Evolutionary conservation across 2,329 filamentous ascomycete genomes (phyloP).

Genomic region (Hypoxylon rubiginosum): DNA sequence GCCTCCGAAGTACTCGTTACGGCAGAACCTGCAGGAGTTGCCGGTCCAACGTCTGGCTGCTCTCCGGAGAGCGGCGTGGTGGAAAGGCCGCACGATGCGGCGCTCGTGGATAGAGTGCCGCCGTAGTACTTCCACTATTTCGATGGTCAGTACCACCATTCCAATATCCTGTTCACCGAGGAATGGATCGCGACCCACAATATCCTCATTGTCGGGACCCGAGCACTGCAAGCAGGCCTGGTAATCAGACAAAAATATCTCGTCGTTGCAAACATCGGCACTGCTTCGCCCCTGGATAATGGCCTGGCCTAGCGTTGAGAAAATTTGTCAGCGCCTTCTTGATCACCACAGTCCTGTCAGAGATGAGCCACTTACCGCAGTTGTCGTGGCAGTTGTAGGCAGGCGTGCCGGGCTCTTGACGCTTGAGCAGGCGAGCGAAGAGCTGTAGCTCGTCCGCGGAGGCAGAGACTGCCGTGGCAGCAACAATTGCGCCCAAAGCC

Average conservation of each 20-base stretch:
- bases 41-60: constrained; percentile 40
- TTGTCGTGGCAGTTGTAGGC: constrained; percentile 64
- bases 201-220: constrained; percentile 56
- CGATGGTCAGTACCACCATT: not conserved
- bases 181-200: constrained; percentile 35
- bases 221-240: constrained; percentile 59
- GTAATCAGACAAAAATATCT: constrained; percentile 58
- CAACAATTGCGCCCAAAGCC: constrained; percentile 29
- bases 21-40: constrained; percentile 28
- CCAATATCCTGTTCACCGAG: not conserved
- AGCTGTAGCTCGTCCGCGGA: constrained; percentile 41
- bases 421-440: constrained; percentile 45
- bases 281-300: constrained; percentile 54
- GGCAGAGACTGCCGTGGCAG: constrained; percentile 31
- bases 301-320: constrained; percentile 41
- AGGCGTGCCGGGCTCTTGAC: constrained; percentile 61
- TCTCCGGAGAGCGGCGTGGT: constrained; percentile 38
- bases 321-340: constrained; percentile 4
- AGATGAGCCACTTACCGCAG: constrained; percentile 58
- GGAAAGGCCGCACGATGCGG: constrained; percentile 49
- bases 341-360: not conserved
- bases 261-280: constrained; percentile 55
- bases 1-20: not conserved
- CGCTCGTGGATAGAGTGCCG: constrained; percentile 52
- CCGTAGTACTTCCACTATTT: constrained; percentile 59